Evolutionary conservation across 257 asterid species (phyloP).

Genomic region (Plectranthus barbatus): DNA sequence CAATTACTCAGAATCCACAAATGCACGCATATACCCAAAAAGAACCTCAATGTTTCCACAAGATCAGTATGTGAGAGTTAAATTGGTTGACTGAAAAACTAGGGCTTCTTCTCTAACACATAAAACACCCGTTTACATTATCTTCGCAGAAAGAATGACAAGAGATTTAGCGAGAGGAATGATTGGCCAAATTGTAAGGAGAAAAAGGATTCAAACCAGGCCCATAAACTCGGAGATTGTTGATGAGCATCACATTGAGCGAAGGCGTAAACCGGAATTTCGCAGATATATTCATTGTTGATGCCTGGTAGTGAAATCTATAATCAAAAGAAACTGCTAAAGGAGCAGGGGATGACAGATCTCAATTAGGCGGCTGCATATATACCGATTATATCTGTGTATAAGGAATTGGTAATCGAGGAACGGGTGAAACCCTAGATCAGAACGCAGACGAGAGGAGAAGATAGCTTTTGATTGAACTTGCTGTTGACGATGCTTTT

Average conservation of each 20-base stretch:
- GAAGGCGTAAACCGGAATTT: constrained; percentile 42
- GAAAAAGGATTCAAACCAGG: constrained; percentile 97
- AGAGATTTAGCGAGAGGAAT: constrained; percentile 76
- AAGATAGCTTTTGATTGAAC: not conserved
- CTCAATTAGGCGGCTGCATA: constrained; percentile 55
- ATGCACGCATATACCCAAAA: not conserved
- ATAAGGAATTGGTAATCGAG: not conserved
- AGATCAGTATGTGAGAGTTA: constrained; percentile 2
- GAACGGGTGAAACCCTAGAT: constrained; percentile 35
- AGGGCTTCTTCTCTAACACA: constrained; percentile 4
- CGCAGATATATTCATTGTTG: constrained; percentile 41
- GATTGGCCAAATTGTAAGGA: constrained; percentile 70
- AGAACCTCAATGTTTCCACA: not conserved
- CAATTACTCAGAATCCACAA: not conserved
- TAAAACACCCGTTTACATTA: constrained; percentile 24
- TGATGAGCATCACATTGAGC: constrained; percentile 32
- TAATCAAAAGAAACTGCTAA: not conserved
- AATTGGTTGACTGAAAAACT: constrained; percentile 6
- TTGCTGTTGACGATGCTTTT: too few relatives aligned
- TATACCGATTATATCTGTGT: constrained; percentile 1
- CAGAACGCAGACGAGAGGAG: not conserved
- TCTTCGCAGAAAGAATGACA: constrained; percentile 1
- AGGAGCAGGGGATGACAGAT: not conserved
- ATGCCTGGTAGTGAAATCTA: constrained; percentile 16
- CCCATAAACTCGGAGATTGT: constrained; percentile 77